Conservation (phyloP, 2,329 filamentous ascomycete species). For the Nothomitra cinnamomea region DNA sequence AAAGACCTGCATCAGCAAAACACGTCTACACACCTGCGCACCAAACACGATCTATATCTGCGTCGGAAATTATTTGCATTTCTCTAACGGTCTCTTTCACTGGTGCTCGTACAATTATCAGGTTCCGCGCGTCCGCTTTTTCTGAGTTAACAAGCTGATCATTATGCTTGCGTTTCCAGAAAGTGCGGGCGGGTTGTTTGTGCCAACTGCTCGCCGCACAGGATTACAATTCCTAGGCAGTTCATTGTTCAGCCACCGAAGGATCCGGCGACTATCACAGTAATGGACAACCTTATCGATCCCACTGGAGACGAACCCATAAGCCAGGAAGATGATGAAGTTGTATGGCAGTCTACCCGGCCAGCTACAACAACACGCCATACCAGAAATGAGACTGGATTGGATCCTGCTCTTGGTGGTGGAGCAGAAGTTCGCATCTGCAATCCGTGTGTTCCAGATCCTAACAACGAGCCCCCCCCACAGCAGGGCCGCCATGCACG, state of each 20-base stretch:
- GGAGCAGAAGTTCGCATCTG: constrained; percentile 53
- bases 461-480: constrained; percentile 41
- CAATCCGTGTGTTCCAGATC: constrained; percentile 57
- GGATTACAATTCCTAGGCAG: constrained; percentile 84
- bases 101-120: no score
- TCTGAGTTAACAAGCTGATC: background rate
- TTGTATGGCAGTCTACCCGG: constrained; percentile 14
- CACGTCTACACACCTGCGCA: no score
- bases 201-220: constrained; percentile 74
- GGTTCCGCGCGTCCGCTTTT: no score
- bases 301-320: constrained; percentile 24
- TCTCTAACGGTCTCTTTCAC: background rate
- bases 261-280: background rate
- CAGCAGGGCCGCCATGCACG: background rate
- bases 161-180: constrained; percentile 22
- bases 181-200: constrained; percentile 94
- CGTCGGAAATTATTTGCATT: no score
- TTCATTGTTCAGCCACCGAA: constrained; percentile 73
- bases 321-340: constrained; percentile 10
- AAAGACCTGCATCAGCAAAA: no score
- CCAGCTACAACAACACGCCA: background rate
- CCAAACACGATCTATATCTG: no score
- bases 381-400: constrained; percentile 9
- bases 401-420: constrained; percentile 38
- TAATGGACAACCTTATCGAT: constrained; percentile 21